These are phyloP conservation scores for Rickenella mellea DNA, from an alignment of 768 basidiomycete genomes.

Conservation along the genomic window DNA sequence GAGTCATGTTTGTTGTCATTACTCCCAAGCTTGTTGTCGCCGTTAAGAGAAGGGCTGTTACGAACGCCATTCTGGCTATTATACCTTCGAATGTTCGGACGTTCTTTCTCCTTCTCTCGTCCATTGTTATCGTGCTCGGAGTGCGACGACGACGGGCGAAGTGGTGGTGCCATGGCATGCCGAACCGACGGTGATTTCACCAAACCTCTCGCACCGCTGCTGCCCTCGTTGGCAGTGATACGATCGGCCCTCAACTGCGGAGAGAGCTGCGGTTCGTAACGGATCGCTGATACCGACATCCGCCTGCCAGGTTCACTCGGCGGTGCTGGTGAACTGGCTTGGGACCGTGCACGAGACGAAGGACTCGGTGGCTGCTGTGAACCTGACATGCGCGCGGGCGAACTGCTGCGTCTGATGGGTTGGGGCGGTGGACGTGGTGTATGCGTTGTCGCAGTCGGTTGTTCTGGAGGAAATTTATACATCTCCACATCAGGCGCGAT, in stretches of 20 bases:
- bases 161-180: too few species aligned
- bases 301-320: not conserved
- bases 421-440: not conserved
- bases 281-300: slow-evolving; percentile 2
- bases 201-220: not conserved
- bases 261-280: not conserved
- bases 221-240: not conserved
- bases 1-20: too few species aligned
- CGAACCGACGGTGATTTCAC: not conserved
- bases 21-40: too few species aligned
- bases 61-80: not conserved
- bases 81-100: not conserved
- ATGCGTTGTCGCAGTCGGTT: slow-evolving; percentile 1
- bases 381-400: not conserved
- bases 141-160: not conserved
- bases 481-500: not conserved
- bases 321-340: not conserved
- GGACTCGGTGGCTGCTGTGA: not conserved
- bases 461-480: not conserved
- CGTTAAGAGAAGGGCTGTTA: too few species aligned
- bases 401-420: not conserved
- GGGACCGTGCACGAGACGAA: not conserved
- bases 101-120: not conserved
- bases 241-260: not conserved
- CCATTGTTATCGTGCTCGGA: not conserved